Percentiles rank a stretch among this genome's conserved stretches.
phyloP scores from a whole-genome alignment of 2,329 filamentous ascomycete genomes.

The Scedosporium minutisporum region DNA sequence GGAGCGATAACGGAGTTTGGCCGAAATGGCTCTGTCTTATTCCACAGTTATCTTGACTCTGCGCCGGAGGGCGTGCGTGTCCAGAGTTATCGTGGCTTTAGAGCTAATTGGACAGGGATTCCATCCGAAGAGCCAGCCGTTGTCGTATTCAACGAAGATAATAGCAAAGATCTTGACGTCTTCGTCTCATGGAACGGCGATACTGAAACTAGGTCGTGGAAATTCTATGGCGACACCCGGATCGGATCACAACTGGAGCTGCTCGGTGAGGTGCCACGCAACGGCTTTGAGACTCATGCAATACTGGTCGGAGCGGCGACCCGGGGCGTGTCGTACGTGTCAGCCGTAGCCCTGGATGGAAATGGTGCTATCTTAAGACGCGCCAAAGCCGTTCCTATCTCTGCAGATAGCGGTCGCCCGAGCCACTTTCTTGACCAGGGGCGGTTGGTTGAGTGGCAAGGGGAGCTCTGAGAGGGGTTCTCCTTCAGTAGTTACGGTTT shows the following conservation, averaged over 20 bases:
- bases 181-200: slow-evolving; percentile 48
- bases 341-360: too few relatives aligned
- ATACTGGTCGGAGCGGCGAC: too few relatives aligned
- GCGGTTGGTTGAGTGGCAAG: too few relatives aligned
- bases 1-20: slow-evolving; percentile 37
- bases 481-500: too few relatives aligned
- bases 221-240: slow-evolving; percentile 29
- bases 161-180: slow-evolving; percentile 6
- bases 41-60: slow-evolving; percentile 38
- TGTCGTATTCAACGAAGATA: slow-evolving; percentile 11
- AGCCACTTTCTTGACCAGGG: too few relatives aligned
- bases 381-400: too few relatives aligned
- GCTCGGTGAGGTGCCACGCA: neutral
- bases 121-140: slow-evolving; percentile 22
- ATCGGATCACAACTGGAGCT: neutral
- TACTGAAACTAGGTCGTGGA: slow-evolving; percentile 35
- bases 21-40: slow-evolving; percentile 38
- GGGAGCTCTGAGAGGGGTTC: too few relatives aligned
- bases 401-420: too few relatives aligned
- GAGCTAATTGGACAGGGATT: slow-evolving; percentile 40
- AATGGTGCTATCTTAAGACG: too few relatives aligned
- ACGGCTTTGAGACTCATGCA: neutral
- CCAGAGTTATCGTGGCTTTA: slow-evolving; percentile 45
- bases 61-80: slow-evolving; percentile 26
- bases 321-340: too few relatives aligned